Evolutionary conservation across 805 yeast species (phyloP).

Genomic region (Cyberlindnera samutprakarnensis): DNA sequence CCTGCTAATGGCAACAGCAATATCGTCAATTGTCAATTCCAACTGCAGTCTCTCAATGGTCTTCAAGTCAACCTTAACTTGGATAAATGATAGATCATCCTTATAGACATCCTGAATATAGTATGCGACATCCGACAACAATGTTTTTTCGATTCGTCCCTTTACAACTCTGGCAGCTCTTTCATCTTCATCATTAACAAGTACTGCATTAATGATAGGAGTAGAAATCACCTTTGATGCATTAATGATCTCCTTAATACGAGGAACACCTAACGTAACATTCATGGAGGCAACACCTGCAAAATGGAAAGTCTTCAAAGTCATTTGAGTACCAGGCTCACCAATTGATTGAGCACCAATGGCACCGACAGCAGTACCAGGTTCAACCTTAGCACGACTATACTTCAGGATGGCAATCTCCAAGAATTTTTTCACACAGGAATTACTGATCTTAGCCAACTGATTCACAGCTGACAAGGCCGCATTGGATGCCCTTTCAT

Average conservation of each 20-base stretch:
- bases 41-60: slow-evolving; percentile 87
- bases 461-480: slow-evolving; percentile 49
- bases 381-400: slow-evolving; percentile 87
- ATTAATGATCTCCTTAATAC: slow-evolving; percentile 96
- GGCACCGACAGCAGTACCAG: slow-evolving; percentile 99
- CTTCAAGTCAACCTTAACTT: slow-evolving; percentile 71
- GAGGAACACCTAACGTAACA: slow-evolving; percentile 98
- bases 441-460: slow-evolving; percentile 56
- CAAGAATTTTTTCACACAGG: slow-evolving; percentile 57
- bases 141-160: slow-evolving; percentile 93
- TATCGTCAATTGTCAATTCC: slow-evolving; percentile 80
- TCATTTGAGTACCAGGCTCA: slow-evolving; percentile 99
- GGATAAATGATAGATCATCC: slow-evolving; percentile 67
- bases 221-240: slow-evolving; percentile 94
- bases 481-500: slow-evolving; percentile 27
- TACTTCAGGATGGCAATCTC: slow-evolving; percentile 75
- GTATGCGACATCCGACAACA: slow-evolving; percentile 76
- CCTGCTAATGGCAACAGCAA: slow-evolving; percentile 68
- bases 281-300: slow-evolving; percentile 99
- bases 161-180: slow-evolving; percentile 98
- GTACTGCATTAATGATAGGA: slow-evolving; percentile 90
- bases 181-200: slow-evolving; percentile 90
- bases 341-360: slow-evolving; percentile 99
- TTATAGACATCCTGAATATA: slow-evolving; percentile 92
- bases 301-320: slow-evolving; percentile 92